Conservation (phyloP, 306 rosid genomes). For the Begonia fuchsioides region DNA sequence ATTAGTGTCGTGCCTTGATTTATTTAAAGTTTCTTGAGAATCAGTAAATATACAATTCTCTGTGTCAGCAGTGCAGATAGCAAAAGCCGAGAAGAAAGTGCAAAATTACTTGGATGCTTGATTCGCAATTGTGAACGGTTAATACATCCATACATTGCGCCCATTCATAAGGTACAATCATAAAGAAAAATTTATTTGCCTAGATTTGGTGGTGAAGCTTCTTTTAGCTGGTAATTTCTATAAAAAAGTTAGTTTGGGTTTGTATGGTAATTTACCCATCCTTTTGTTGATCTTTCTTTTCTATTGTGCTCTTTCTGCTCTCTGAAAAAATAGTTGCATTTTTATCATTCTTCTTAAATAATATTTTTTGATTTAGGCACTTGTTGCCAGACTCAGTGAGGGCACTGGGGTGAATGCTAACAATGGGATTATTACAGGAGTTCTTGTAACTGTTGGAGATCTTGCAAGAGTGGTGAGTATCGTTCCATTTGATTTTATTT, state of each 20-base stretch:
- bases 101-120: slow-evolving; percentile 87
- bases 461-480: slow-evolving; percentile 96
- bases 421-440: slow-evolving; percentile 87
- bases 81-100: slow-evolving; percentile 99
- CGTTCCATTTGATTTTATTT: slow-evolving; percentile 10
- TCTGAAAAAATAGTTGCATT: slow-evolving; percentile 1
- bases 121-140: slow-evolving; percentile 92
- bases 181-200: neutral
- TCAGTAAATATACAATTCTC: slow-evolving; percentile 16
- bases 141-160: slow-evolving; percentile 89
- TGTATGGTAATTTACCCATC: neutral
- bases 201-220: slow-evolving; percentile 2
- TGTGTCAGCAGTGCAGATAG: slow-evolving; percentile 89
- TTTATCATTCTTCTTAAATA: slow-evolving; percentile 7
- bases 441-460: slow-evolving; percentile 96
- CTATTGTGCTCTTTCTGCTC: slow-evolving; percentile 1
- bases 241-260: no score
- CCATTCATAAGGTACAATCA: slow-evolving; percentile 70
- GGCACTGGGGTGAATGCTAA: slow-evolving; percentile 46
- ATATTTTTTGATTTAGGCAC: slow-evolving; percentile 50
- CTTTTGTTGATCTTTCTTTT: slow-evolving; percentile 1
- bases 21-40: no score
- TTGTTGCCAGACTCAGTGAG: slow-evolving; percentile 73
- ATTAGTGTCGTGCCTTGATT: neutral
- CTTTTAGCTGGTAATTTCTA: neutral